phyloP scores from a whole-genome alignment of 768 basidiomycete genomes.

The Naematelia aurantialba region DNA sequence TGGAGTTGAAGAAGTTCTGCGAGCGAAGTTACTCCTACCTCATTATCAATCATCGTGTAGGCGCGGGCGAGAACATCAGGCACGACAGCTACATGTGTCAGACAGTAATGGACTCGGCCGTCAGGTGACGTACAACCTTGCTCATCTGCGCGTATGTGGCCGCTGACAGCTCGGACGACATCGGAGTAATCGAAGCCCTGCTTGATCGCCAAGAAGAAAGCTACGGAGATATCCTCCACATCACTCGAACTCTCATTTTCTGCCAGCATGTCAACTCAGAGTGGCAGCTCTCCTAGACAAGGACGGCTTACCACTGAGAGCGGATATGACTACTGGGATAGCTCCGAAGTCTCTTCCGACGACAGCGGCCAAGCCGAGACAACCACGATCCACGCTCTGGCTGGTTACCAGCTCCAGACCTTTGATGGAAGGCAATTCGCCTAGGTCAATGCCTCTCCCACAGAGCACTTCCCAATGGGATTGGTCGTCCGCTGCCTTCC shows the following conservation, averaged over 20 bases:
- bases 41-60: neutral
- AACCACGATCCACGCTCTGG: constrained; percentile 23
- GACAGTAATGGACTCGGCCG: neutral
- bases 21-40: neutral
- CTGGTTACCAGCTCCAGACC: constrained; percentile 15
- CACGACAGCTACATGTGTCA: constrained; percentile 6
- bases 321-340: constrained; percentile 13
- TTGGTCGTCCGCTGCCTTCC: neutral
- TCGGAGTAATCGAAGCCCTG: constrained; percentile 28
- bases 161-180: constrained; percentile 19
- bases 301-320: constrained; percentile 2
- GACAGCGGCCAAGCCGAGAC: constrained; percentile 24
- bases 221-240: constrained; percentile 17
- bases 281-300: neutral
- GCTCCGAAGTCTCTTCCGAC: constrained; percentile 9
- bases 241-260: neutral
- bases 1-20: constrained; percentile 13
- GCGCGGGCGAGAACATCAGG: neutral
- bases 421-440: neutral
- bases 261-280: neutral
- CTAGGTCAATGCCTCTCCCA: neutral
- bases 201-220: constrained; percentile 21
- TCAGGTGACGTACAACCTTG: constrained; percentile 12
- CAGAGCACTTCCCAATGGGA: neutral
- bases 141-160: constrained; percentile 1